Conservation (phyloP, 208 protist species). For the Leishmania amazonensis region DNA sequence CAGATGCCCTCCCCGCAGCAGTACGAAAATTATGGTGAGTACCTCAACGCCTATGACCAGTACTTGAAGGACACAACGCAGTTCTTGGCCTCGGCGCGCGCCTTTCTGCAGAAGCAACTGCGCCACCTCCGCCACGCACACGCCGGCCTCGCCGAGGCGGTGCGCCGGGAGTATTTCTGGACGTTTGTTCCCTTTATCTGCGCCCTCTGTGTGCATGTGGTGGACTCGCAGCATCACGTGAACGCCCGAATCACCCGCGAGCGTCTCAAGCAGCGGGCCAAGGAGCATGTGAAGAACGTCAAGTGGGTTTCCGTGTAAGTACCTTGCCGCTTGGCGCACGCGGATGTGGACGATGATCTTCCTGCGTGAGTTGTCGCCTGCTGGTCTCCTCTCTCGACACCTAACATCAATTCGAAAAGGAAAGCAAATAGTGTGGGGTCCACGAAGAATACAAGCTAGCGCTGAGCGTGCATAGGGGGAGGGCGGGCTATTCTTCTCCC, state of each 20-base stretch:
- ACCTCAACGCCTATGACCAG: conserved; percentile 51
- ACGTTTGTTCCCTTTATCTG: conserved; percentile 55
- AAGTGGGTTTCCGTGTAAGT: conserved; percentile 27
- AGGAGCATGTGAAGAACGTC: conserved; percentile 42
- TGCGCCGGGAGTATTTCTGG: conserved; percentile 48
- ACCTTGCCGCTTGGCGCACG: not conserved
- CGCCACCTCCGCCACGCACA: conserved; percentile 14
- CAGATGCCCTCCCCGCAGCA: conserved; percentile 23
- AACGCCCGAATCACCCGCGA: conserved; percentile 45
- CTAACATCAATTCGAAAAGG: not conserved
- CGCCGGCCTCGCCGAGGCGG: conserved; percentile 15
- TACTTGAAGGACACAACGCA: conserved; percentile 26
- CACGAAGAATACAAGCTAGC: too few species aligned
- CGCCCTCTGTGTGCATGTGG: conserved; percentile 45
- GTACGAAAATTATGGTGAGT: conserved; percentile 42
- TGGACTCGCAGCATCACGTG: conserved; percentile 46
- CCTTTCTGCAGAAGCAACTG: conserved; percentile 18
- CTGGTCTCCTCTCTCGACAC: not conserved
- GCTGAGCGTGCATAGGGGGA: not conserved
- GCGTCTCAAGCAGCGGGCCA: conserved; percentile 43
- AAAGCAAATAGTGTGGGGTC: not conserved
- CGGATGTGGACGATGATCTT: not conserved
- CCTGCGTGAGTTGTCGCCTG: not conserved
- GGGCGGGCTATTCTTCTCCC: not conserved
- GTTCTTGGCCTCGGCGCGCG: conserved; percentile 18